Base-by-base conservation (phyloP, 164 flowering plant species). In the Amborella trichopoda region DNA sequence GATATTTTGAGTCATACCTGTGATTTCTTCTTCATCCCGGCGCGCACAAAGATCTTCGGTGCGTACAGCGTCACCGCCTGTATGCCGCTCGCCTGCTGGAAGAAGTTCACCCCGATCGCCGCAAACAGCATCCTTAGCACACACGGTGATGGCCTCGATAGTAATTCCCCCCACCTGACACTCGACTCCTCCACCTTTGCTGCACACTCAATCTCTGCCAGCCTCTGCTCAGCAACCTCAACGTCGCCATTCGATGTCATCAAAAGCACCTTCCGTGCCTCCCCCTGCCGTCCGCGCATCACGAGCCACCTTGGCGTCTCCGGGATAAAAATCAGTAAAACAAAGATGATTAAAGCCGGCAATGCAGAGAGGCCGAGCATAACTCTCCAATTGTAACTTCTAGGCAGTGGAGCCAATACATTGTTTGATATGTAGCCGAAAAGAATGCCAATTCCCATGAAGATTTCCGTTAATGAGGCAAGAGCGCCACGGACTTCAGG, bases 231-330 rank as follows among this genome's bases (percentile, higher is more conserved):
- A 20, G 71, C 59, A 34, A 63, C 74, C 46, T 60, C 59, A n/a
- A n/a, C n/a, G 5, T 28, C 4, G 10, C 48, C 28, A 21, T 65
- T 55, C 1, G 68, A 69, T 26, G 61, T 66, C 23, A 40, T 66
- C 37, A 27, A 33, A 4, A 69, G 60, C 3, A 69, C 68, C 12
- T 32, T 34, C 27, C 53, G 62, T 6, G 70, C 74, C 0, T 69
- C 74, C 5, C 56, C 68, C 3, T 65, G 51, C 18, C 68, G 64
- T 17, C 74, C 74, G 28, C 66, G 68, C 65, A 69, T 49, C 6
- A 69, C 54, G 27, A 66, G 68, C 74, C 74, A 69, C 18, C 74
- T 52, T 3, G 74, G 74, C 3, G 74, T 65, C 47, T 69, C 74
- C 32, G 74, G 74, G 70, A 69, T 65, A 46, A 43, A 11, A 5